Conservation (phyloP, 1,139 yeast species). For the Debaryomyces singareniensis region DNA sequence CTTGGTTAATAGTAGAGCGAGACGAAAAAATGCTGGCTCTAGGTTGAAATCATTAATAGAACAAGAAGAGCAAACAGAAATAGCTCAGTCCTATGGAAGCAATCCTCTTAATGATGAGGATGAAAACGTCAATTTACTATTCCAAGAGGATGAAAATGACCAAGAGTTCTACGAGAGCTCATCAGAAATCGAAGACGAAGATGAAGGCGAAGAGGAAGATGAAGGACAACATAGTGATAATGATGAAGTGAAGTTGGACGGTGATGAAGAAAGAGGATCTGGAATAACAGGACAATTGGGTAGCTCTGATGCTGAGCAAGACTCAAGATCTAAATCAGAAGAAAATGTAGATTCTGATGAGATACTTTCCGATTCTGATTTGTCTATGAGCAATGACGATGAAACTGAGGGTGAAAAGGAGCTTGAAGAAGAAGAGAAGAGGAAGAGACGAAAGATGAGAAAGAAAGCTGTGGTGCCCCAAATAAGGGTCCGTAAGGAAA, state of each 20-base stretch:
- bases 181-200: conserved; percentile 17
- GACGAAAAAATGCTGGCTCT: conserved; percentile 90
- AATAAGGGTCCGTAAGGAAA: conserved; percentile 25
- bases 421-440: conserved; percentile 45
- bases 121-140: conserved; percentile 67
- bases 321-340: conserved; percentile 10
- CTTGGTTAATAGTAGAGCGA: conserved; percentile 63
- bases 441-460: conserved; percentile 33
- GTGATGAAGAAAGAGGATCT: conserved; percentile 6
- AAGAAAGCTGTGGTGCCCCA: conserved; percentile 36
- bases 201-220: conserved; percentile 18
- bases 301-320: conserved; percentile 4
- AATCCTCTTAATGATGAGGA: conserved; percentile 48
- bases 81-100: conserved; percentile 24
- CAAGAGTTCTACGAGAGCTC: conserved; percentile 55
- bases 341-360: conserved; percentile 30
- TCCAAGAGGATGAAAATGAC: conserved; percentile 82
- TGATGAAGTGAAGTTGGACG: conserved; percentile 12
- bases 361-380: conserved; percentile 49
- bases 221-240: conserved; percentile 11
- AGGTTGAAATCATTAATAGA: conserved; percentile 67
- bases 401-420: conserved; percentile 66
- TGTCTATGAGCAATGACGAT: conserved; percentile 44
- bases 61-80: conserved; percentile 49
- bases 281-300: conserved; percentile 1